Evolutionary conservation across 768 basidiomycete species (phyloP), one percentile per base, ranked within the genome.

Genomic region (Suillus decipiens): DNA sequence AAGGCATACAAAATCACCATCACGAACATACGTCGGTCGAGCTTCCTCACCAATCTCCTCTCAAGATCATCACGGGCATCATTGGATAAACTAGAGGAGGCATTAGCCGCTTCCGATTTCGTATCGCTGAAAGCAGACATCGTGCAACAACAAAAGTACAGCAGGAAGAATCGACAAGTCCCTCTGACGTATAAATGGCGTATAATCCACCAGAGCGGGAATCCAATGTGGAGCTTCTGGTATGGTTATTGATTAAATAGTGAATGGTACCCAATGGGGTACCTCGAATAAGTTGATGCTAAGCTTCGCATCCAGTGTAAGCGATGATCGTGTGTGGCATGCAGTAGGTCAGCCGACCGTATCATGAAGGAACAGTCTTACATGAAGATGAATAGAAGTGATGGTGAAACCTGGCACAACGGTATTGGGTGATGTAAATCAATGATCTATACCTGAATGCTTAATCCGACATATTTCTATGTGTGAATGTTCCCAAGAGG

Each of bases 401-500:
- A 6, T 34, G 51, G 51, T 19, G n/a, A 11, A 33, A 53, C 51
- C 51, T 53, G 51, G 51, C 33, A 51, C 1, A 19, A 51, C 31
- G 9, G 17, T 51, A 51, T 51, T 31, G 50, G 50, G 15, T 51
- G 17, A 1, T 24, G 14, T 28, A 17, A 5, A 47, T 47, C 45
- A 22, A n/a, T n/a, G 5, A 47, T 14, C 6, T 47, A 22, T 12
- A 4, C 22, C 45, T 12, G 5, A 22, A 47, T 11, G 4, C 12
- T 47, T 7, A 22, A 47, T 12, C n/a, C 5, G 22, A 47, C 22
- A 47, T 10, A 6, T 12, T n/a, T 9, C 19, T 9, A 43, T 9
- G 19, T 43, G 43, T n/a, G n/a, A 81, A 80, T 42, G 89, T 84
- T 8, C 80, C 84, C 1, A 79, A 77, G 37, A 92, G 92, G n/a